Evolutionary conservation across 331 rosid species (phyloP).

Genomic region (Arachis monticola): DNA sequence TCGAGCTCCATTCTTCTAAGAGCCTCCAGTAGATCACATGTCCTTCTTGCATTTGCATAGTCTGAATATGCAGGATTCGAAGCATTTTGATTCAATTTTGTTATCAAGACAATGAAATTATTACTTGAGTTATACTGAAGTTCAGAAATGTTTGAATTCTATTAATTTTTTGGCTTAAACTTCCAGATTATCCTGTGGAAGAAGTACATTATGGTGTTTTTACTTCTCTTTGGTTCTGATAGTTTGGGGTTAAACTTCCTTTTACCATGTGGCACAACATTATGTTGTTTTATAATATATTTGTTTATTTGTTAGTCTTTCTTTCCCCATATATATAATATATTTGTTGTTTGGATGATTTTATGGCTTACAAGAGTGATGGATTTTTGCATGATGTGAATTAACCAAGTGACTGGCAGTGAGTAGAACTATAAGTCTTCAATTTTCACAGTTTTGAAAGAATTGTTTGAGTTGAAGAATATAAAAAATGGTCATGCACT

Average conservation of each 20-base stretch:
- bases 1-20: conserved; percentile 62
- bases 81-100: conserved; percentile 7
- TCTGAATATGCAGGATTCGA: conserved; percentile 1
- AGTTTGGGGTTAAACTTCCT: conserved; percentile 3
- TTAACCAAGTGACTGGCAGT: neutral
- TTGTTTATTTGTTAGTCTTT: neutral
- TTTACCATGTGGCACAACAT: conserved; percentile 3
- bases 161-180: neutral
- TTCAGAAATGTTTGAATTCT: conserved; percentile 7
- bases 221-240: neutral
- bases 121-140: neutral
- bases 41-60: neutral
- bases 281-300: conserved; percentile 2
- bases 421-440: neutral
- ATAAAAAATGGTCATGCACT: neutral
- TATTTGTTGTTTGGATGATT: neutral
- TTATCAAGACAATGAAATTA: conserved; percentile 7
- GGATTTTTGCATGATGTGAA: neutral
- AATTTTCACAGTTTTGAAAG: neutral
- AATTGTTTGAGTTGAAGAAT: neutral
- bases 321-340: neutral
- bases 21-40: neutral
- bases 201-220: neutral
- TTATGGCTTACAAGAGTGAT: neutral
- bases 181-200: conserved; percentile 17